These are phyloP conservation scores for Leccinum subrobustum DNA, from an alignment of 1,284 basidiomycete species.

Conservation along the genomic window DNA sequence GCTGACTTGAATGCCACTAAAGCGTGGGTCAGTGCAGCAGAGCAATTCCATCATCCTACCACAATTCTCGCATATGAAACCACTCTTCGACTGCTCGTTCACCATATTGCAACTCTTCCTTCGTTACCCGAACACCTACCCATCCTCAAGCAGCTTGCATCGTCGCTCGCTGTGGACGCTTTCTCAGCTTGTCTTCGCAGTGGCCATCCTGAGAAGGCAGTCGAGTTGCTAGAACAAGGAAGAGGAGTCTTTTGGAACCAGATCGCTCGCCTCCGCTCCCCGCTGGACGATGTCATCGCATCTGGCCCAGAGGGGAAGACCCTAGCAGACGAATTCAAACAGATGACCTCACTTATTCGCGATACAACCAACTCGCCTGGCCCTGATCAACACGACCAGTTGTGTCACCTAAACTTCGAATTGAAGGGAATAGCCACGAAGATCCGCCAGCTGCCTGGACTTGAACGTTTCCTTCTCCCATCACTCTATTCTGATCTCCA, in stretches of 20 bases:
- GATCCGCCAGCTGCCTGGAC: not conserved
- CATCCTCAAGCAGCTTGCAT: not conserved
- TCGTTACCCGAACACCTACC: not conserved
- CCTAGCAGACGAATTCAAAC: not conserved
- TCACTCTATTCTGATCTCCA: not conserved
- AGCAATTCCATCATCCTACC: not conserved
- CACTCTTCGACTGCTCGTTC: not conserved
- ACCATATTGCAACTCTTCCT: not conserved
- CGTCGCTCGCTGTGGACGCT: not conserved
- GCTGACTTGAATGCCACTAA: not conserved
- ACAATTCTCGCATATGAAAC: not conserved
- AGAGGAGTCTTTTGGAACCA: not conserved
- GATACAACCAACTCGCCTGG: not conserved
- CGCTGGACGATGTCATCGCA: not conserved
- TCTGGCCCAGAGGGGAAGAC: not conserved
- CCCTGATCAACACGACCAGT: not conserved
- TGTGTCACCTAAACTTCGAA: not conserved
- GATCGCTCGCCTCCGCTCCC: not conserved
- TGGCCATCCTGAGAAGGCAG: not conserved
- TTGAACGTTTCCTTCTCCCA: slow-evolving; percentile 4
- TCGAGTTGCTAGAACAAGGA: not conserved
- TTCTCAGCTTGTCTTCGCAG: not conserved
- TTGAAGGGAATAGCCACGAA: not conserved
- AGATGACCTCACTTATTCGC: not conserved
- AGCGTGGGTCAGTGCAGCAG: not conserved